Base-by-base conservation (phyloP, 1,284 basidiomycete genomes). In the Stygiomarasmius scandens region DNA sequence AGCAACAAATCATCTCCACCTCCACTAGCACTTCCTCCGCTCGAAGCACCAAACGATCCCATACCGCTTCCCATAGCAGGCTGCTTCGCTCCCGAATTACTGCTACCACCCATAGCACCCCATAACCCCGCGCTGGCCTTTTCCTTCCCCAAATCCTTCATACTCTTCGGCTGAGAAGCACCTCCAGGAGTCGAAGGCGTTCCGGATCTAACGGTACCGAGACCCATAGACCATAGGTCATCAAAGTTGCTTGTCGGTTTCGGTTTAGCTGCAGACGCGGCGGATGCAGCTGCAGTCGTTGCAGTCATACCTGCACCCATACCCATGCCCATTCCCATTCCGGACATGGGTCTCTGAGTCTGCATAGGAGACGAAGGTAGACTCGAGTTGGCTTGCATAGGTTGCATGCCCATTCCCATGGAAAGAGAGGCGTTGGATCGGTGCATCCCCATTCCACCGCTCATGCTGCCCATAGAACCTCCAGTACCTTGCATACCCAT, bases 141-240 rank as follows among this genome's bases (percentile, higher is more conserved):
- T 76, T 96, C 93, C 75, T 86, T 88, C 74, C 93, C 89, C 65
- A 96, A 69, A 68, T 94, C 93, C 70, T 89, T 90, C 64, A 95
- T 95, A 46, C 87, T 92, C 79, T 94, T 95, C 16, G 5, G 29
- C 14, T n/a, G 34, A 36, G 63, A 66, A 0, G 69, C 66, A 6
- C 69, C 63, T 14, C 62, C 60, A 34, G 75, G 71, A 60, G 77
- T 77, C 43, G 68, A 57, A 2, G 71, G 22, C 67, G 68, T 2
- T 76, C 69, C 32, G 90, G 89, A 20, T 16, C 38, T 8, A 19
- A 41, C 38, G n/a, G 38, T 41, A 5, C 58, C 58, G 16, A 96
- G 81, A 1, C 92, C 93, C 77, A 95, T 82, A 19, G 85, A 85
- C 92, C 93, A 98, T 59, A 98, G 74, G 69, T 98, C 95, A 64